Conservation (phyloP, 257 asterid genomes). For the Petunia axillaris region DNA sequence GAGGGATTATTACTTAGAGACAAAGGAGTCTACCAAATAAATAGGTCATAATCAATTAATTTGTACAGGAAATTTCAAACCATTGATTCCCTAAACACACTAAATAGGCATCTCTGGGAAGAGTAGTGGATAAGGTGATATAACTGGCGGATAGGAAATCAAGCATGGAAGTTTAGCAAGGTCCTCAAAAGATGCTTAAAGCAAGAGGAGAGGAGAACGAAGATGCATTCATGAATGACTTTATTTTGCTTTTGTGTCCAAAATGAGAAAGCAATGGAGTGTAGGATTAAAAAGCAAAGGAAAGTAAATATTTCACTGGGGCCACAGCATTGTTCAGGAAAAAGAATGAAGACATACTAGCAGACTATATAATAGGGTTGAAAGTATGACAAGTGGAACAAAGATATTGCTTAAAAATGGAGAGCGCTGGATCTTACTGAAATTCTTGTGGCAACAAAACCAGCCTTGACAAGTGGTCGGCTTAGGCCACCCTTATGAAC, state of each 20-base stretch:
- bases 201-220: constrained; percentile 24
- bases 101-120: background rate
- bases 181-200: background rate
- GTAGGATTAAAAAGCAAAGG: background rate
- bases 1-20: background rate
- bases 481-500: constrained; percentile 89
- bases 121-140: background rate
- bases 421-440: constrained; percentile 55
- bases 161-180: background rate
- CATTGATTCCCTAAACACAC: background rate
- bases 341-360: background rate
- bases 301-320: background rate
- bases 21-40: background rate
- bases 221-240: background rate
- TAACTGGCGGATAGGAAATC: background rate
- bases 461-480: constrained; percentile 81
- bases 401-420: background rate
- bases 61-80: constrained; percentile 1
- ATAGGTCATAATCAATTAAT: constrained; percentile 3
- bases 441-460: constrained; percentile 96
- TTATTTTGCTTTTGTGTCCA: background rate
- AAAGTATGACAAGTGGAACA: background rate
- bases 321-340: background rate
- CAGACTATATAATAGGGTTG: background rate
- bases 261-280: background rate